phyloP scores from a whole-genome alignment of 257 asterid species.

The Ehretia macrophylla region DNA sequence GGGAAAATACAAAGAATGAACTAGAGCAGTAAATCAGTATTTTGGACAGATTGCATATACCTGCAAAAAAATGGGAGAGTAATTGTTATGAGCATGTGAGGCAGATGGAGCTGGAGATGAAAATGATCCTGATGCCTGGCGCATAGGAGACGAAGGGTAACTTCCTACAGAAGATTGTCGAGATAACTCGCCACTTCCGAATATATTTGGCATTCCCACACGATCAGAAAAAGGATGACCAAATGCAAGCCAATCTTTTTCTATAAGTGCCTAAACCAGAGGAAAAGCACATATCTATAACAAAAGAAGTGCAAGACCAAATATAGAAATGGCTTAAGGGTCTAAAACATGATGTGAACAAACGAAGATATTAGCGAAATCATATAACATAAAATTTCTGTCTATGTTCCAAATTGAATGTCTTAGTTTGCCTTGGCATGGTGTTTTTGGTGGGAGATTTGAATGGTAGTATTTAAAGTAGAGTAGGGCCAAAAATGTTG shows the following conservation, averaged over 20 bases:
- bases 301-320: no score
- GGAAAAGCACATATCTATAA: conserved; percentile 4
- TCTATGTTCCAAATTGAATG: no score
- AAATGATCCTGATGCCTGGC: conserved; percentile 58
- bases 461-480: no score
- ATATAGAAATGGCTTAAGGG: neutral
- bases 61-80: conserved; percentile 94
- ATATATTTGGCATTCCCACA: conserved; percentile 66
- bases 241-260: conserved; percentile 98
- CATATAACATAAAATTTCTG: no score
- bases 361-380: no score
- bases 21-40: no score
- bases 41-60: conserved; percentile 26
- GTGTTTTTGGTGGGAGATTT: no score
- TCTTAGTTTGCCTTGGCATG: no score
- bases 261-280: conserved; percentile 77
- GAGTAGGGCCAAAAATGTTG: no score
- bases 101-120: conserved; percentile 56
- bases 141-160: conserved; percentile 66
- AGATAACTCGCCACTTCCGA: conserved; percentile 75
- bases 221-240: conserved; percentile 99
- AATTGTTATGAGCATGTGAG: conserved; percentile 80
- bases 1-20: neutral
- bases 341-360: neutral
- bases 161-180: conserved; percentile 78